These are phyloP conservation scores for Ceratocystis alfenasii DNA, from an alignment of 2,329 filamentous ascomycete genomes.

Conservation along the genomic window DNA sequence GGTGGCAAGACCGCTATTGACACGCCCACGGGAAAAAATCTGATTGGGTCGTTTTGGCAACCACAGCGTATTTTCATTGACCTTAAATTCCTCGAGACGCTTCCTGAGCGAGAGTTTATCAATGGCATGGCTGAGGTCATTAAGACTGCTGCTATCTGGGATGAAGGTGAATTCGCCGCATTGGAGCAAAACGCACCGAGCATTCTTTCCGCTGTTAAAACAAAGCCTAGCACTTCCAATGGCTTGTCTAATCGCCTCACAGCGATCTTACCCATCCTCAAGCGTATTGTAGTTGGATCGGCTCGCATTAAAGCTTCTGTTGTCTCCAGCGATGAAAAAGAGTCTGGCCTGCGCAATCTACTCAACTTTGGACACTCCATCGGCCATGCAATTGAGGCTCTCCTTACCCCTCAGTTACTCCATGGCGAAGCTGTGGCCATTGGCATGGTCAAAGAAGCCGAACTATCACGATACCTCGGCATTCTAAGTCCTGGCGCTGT, in stretches of 20 bases:
- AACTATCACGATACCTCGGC: conserved; percentile 79
- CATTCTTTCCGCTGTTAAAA: conserved; percentile 43
- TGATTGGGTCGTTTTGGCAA: conserved; percentile 95
- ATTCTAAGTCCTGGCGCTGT: conserved; percentile 77
- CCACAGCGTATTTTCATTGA: conserved; percentile 91
- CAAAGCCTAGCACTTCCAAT: conserved; percentile 32
- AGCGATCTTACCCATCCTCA: conserved; percentile 57
- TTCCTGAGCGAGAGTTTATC: conserved; percentile 85
- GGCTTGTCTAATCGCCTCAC: conserved; percentile 42
- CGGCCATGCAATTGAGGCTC: conserved; percentile 90
- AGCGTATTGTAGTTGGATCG: conserved; percentile 74
- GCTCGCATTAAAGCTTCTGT: conserved; percentile 90
- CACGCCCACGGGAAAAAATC: conserved; percentile 87
- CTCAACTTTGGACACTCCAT: conserved; percentile 98
- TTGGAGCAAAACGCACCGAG: conserved; percentile 69
- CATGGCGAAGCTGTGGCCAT: conserved; percentile 95
- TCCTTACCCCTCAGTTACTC: conserved; percentile 85
- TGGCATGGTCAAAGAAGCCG: conserved; percentile 96
- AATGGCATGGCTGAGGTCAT: conserved; percentile 98
- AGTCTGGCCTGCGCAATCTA: conserved; percentile 85
- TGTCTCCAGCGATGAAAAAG: conserved; percentile 85
- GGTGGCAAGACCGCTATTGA: conserved; percentile 98
- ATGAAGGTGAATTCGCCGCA: conserved; percentile 72
- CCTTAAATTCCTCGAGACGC: conserved; percentile 75
- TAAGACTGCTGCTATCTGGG: conserved; percentile 95